Percentiles rank a stretch among this genome's conserved stretches.
phyloP scores from a whole-genome alignment of 2,329 filamentous ascomycete genomes.

The Zopfia rhizophila region DNA sequence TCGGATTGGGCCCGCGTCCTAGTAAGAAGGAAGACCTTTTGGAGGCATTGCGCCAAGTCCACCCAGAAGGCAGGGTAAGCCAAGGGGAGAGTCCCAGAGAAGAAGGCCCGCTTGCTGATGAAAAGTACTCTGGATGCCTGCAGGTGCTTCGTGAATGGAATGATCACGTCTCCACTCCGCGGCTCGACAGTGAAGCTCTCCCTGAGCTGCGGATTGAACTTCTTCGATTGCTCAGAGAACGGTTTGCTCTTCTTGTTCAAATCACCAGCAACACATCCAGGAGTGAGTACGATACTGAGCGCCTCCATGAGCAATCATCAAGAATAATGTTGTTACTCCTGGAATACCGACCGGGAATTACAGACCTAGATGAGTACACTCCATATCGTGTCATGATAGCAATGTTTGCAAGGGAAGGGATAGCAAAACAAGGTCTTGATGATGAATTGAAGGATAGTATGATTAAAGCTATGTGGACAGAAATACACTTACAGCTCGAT shows the following conservation, averaged over 20 bases:
- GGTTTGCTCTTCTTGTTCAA: constrained; percentile 16
- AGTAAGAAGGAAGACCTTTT: constrained; percentile 30
- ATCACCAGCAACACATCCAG: not conserved
- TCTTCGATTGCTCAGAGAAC: constrained; percentile 16
- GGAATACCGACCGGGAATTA: constrained; percentile 31
- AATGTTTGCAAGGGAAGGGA: constrained; percentile 29
- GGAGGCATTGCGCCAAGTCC: constrained; percentile 18
- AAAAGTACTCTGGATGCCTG: constrained; percentile 28
- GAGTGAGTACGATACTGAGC: constrained; percentile 1
- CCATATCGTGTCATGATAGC: constrained; percentile 25
- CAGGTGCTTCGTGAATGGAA: constrained; percentile 33
- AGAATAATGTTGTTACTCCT: constrained; percentile 27
- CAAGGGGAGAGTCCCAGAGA: not conserved
- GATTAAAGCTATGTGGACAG: constrained; percentile 22
- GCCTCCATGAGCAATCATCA: constrained; percentile 10
- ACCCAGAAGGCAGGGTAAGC: not conserved
- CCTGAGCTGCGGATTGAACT: constrained; percentile 13
- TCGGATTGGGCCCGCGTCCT: constrained; percentile 24
- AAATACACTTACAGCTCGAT: constrained; percentile 12
- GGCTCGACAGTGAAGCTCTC: constrained; percentile 4
- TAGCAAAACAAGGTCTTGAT: constrained; percentile 27
- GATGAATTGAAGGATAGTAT: constrained; percentile 26
- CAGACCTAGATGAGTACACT: constrained; percentile 23
- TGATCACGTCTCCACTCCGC: constrained; percentile 9
- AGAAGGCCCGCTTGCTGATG: constrained; percentile 2